phyloP scores from a whole-genome alignment of 2,329 filamentous ascomycete species.

The Chrysoporthe cubensis region DNA sequence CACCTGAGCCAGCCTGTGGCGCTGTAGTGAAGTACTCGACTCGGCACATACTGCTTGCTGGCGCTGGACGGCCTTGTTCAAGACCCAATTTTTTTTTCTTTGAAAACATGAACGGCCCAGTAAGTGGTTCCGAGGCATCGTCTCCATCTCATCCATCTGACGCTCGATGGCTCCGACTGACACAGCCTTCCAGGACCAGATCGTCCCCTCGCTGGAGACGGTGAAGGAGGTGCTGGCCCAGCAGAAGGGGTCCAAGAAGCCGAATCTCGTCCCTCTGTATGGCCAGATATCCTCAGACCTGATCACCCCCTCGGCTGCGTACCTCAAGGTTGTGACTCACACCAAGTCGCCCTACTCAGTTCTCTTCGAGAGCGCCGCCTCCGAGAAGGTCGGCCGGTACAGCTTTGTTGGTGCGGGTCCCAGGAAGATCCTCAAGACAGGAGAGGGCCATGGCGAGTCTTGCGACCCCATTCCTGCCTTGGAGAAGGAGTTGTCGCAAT shows the following conservation, averaged over 20 bases:
- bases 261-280: conserved; percentile 77
- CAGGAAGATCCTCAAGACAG: conserved; percentile 82
- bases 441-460: conserved; percentile 82
- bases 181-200: conserved; percentile 36
- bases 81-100: conserved; percentile 19
- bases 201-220: conserved; percentile 52
- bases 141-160: conserved; percentile 10
- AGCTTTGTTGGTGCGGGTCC: conserved; percentile 89
- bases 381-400: conserved; percentile 91
- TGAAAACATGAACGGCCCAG: conserved; percentile 28
- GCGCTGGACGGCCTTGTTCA: not conserved
- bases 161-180: conserved; percentile 35
- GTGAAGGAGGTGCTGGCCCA: conserved; percentile 48
- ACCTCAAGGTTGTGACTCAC: conserved; percentile 84
- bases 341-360: conserved; percentile 82
- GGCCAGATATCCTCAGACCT: conserved; percentile 88
- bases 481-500: conserved; percentile 77
- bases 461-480: conserved; percentile 83
- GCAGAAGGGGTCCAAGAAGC: conserved; percentile 41
- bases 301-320: conserved; percentile 91
- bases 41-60: not conserved
- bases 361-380: conserved; percentile 93
- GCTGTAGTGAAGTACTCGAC: not conserved
- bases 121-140: conserved; percentile 22
- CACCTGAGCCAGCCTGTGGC: not conserved